Base-by-base conservation (phyloP, 345 rosid genomes). In the Lumnitzera littorea region DNA sequence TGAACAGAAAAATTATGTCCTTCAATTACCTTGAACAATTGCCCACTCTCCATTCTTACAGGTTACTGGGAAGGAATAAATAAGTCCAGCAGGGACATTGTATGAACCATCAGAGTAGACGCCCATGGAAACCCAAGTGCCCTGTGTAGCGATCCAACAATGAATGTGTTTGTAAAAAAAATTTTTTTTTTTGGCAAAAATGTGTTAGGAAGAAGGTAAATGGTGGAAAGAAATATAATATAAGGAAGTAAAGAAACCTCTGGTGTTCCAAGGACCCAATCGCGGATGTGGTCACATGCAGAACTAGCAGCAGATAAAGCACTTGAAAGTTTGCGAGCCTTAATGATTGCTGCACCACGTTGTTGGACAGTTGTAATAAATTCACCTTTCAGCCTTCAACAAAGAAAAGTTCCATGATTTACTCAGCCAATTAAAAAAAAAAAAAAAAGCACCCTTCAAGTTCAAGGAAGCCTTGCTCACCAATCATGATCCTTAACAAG, bases 221-320 rank as follows among this genome's bases (percentile, higher is more conserved):
- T 15, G 11, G 10, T 24, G 2, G 13, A 13, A 23, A 14, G 31
- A 24, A 14, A 57, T 48, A 43, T 24, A 15, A 56, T 3, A 31
- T 36, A 46, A 15, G 57, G 48, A 60, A 20, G n/a, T 53, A 23
- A 29, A 50, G 50, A 46, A 57, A 90, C 99, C 97, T 88, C 89
- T 24, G 97, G 95, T 60, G 99, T 90, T 81, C 97, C 99, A 68
- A 94, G 92, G 67, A 94, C 97, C 99, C 99, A 94, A 71, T 94
- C 95, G 64, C 88, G 99, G 36, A 94, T 90, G 74, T 94, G 99
- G 68, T 94, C 99, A 71, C 99, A 94, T 55, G 99, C 99, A 63
- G 92, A 76, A 71, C 97, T 94, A 56, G 99, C 99, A 70, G 99
- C 99, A 72, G 99, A 94, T 3, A 94, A 70, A 16, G 99, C 99